A percentile compares a stretch with the other conserved stretches of the same genome.
These are phyloP conservation scores for Ciborinia camelliae DNA, from an alignment of 2,329 filamentous ascomycete species.

Conservation along the genomic window DNA sequence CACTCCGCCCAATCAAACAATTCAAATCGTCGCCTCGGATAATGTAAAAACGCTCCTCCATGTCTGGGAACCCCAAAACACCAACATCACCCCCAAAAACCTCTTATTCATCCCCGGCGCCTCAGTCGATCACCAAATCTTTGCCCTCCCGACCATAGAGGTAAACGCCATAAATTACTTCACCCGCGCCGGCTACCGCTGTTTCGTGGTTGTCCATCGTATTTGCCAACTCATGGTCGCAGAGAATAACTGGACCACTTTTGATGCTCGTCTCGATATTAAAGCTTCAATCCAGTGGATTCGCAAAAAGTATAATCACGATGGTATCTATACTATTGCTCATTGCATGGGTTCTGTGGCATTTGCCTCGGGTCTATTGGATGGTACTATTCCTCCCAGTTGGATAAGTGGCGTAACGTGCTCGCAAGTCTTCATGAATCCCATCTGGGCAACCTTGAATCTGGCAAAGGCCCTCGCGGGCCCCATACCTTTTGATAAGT, in stretches of 20 bases:
- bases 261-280: conserved; percentile 58
- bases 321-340: conserved; percentile 53
- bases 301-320: conserved; percentile 39
- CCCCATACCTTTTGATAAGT: conserved; percentile 47
- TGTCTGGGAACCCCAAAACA: conserved; percentile 51
- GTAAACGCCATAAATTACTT: conserved; percentile 63
- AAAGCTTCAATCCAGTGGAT: conserved; percentile 54
- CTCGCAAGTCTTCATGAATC: conserved; percentile 63
- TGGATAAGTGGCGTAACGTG: conserved; percentile 58
- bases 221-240: conserved; percentile 53
- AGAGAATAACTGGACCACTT: conserved; percentile 55
- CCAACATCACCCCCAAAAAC: conserved; percentile 43
- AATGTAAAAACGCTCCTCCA: conserved; percentile 51
- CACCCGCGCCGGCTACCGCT: conserved; percentile 56
- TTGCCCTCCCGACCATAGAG: conserved; percentile 58
- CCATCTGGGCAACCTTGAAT: conserved; percentile 55
- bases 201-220: conserved; percentile 56
- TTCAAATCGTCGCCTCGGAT: conserved; percentile 50
- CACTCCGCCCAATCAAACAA: conserved; percentile 44
- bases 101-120: conserved; percentile 62
- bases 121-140: conserved; percentile 61
- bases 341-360: conserved; percentile 65
- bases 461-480: conserved; percentile 50
- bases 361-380: conserved; percentile 55
- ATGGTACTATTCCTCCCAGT: conserved; percentile 54